Percentiles rank a stretch among this genome's conserved stretches.
These are phyloP conservation scores for Globisporangium heterothallicum DNA, from an alignment of 352 stramenopile species.

Conservation along the genomic window DNA sequence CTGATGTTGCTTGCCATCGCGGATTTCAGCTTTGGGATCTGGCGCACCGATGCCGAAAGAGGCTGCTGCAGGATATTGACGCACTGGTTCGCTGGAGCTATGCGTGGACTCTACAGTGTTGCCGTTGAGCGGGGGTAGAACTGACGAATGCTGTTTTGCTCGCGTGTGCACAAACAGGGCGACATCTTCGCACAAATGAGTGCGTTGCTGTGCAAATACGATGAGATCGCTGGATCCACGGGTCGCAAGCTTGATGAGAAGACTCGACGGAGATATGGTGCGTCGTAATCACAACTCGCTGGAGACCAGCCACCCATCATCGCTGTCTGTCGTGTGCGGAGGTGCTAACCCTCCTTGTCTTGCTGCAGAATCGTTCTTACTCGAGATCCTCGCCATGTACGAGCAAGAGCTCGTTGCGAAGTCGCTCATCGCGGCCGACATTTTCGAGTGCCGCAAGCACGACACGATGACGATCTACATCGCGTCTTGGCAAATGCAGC, in stretches of 20 bases:
- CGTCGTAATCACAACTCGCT: not conserved
- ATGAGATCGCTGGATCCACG: slow-evolving; percentile 3
- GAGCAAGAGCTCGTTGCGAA: slow-evolving; percentile 76
- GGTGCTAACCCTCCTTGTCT: not conserved
- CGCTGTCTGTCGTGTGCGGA: not conserved
- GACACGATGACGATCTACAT: slow-evolving; percentile 72
- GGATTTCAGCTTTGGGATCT: slow-evolving; percentile 67
- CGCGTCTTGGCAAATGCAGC: slow-evolving; percentile 85
- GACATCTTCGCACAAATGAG: slow-evolving; percentile 44
- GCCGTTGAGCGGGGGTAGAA: not conserved
- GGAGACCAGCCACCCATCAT: not conserved
- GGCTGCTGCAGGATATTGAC: slow-evolving; percentile 45
- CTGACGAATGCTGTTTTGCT: not conserved
- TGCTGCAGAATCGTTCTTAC: slow-evolving; percentile 41
- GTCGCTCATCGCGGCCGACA: slow-evolving; percentile 60
- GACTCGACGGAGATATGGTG: slow-evolving; percentile 44
- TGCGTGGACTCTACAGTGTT: not conserved
- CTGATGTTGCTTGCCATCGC: not conserved
- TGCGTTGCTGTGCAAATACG: slow-evolving; percentile 21
- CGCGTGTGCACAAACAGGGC: slow-evolving; percentile 19
- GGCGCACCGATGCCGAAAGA: slow-evolving; percentile 55
- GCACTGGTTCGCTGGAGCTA: slow-evolving; percentile 27
- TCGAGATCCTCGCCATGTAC: slow-evolving; percentile 72
- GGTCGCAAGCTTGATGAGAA: slow-evolving; percentile 28
- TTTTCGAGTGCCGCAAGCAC: slow-evolving; percentile 65